These are phyloP conservation scores for Pisolithus orientalis DNA, from an alignment of 768 basidiomycete species.

Conservation along the genomic window DNA sequence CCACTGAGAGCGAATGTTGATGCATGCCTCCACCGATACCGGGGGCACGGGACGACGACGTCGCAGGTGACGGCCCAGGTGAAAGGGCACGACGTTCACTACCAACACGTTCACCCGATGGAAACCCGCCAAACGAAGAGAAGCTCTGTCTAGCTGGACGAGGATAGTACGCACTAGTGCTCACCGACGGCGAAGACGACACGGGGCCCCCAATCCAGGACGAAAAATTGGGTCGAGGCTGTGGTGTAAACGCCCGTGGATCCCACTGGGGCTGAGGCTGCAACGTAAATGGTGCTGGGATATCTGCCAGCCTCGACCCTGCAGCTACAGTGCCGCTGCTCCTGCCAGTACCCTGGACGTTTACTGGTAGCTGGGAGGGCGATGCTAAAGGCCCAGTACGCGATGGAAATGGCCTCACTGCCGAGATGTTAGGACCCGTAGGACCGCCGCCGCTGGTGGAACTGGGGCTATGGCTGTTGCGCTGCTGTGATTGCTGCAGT, in stretches of 20 bases:
- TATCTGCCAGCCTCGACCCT: constrained; percentile 1
- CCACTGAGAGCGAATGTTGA: neutral
- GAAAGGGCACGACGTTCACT: neutral
- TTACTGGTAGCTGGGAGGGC: constrained; percentile 4
- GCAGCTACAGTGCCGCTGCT: neutral
- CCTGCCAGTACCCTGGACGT: neutral
- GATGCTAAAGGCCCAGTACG: constrained; percentile 10
- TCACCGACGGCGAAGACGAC: constrained; percentile 25
- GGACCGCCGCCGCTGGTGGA: neutral
- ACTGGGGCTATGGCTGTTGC: neutral
- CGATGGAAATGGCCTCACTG: constrained; percentile 29
- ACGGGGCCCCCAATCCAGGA: constrained; percentile 13
- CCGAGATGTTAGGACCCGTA: constrained; percentile 14
- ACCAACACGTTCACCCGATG: neutral
- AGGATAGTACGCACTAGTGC: constrained; percentile 28
- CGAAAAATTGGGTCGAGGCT: constrained; percentile 32
- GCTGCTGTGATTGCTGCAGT: neutral
- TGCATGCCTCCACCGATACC: neutral
- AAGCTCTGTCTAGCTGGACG: constrained; percentile 16
- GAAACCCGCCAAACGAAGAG: constrained; percentile 8
- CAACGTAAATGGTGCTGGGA: constrained; percentile 56
- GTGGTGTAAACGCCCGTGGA: constrained; percentile 32
- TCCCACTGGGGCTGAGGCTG: constrained; percentile 69
- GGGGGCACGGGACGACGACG: neutral
- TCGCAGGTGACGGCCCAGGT: neutral